These are phyloP conservation scores for Metarhizium rileyi DNA, from an alignment of 2,329 filamentous ascomycete species.

Conservation along the genomic window DNA sequence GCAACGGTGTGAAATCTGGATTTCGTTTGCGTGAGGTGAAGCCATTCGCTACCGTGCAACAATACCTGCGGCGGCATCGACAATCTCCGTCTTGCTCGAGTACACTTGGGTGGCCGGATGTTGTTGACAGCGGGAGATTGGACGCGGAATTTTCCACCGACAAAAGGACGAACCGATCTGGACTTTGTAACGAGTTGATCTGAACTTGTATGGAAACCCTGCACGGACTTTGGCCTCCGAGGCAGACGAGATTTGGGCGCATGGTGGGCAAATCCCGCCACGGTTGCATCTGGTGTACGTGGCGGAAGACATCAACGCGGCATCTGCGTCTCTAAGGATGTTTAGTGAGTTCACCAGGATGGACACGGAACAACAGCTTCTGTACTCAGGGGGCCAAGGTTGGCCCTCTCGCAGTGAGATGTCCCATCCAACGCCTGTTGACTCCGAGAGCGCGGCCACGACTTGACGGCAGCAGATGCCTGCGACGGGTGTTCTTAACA, in stretches of 20 bases:
- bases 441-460: conserved; percentile 28
- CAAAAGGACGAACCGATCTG: too few relatives aligned
- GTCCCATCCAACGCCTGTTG: conserved; percentile 32
- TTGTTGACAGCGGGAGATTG: too few relatives aligned
- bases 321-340: conserved; percentile 19
- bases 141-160: too few relatives aligned
- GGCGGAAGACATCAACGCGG: conserved; percentile 30
- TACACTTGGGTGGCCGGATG: too few relatives aligned
- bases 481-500: conserved; percentile 23
- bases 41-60: too few relatives aligned
- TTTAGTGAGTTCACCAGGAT: not conserved
- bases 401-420: conserved; percentile 28
- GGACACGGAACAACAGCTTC: conserved; percentile 21
- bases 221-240: too few relatives aligned
- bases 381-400: conserved; percentile 27
- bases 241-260: too few relatives aligned
- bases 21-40: conserved; percentile 33
- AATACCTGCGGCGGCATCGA: not conserved
- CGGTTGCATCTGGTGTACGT: conserved; percentile 20
- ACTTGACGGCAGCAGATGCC: conserved; percentile 40
- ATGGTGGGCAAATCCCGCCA: conserved; percentile 17
- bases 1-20: conserved; percentile 36
- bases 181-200: too few relatives aligned
- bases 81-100: too few relatives aligned
- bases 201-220: not conserved